A percentile compares a stretch with the other conserved stretches of the same genome.
phyloP scores from a whole-genome alignment of 371 early-diverging fungal species.

The Mitosporidium daphniae region DNA sequence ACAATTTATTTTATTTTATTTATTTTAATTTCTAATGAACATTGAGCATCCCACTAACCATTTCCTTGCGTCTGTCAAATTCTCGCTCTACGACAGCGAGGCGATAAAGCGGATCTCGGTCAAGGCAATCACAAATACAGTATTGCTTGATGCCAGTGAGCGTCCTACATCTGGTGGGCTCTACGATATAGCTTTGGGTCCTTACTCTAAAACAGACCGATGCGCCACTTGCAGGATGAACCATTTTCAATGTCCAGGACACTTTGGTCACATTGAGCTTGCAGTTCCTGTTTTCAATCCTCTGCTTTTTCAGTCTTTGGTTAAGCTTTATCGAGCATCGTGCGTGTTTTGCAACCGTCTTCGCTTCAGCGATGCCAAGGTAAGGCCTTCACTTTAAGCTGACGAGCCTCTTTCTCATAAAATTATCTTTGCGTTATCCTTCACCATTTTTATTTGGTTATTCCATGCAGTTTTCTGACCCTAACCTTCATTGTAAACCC shows the following conservation, averaged over 20 bases:
- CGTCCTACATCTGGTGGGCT: constrained; percentile 69
- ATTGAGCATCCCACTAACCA: too few relatives aligned
- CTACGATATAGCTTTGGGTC: constrained; percentile 82
- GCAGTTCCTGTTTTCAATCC: constrained; percentile 6
- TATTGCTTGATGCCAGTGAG: constrained; percentile 51
- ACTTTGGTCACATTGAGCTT: constrained; percentile 10
- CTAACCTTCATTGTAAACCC: constrained; percentile 1
- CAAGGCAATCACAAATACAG: constrained; percentile 48
- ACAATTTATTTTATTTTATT: too few relatives aligned
- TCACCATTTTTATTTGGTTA: too few relatives aligned
- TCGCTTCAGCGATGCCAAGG: constrained; percentile 1
- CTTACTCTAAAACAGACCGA: constrained; percentile 31
- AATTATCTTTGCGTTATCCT: too few relatives aligned
- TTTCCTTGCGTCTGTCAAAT: too few relatives aligned
- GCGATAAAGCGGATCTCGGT: constrained; percentile 73
- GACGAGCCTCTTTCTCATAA: too few relatives aligned
- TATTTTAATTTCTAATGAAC: too few relatives aligned
- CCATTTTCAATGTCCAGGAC: constrained; percentile 8
- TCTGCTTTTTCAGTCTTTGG: constrained; percentile 4
- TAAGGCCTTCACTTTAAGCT: not conserved
- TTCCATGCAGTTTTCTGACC: too few relatives aligned
- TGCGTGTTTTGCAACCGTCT: constrained; percentile 7
- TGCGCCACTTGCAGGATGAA: constrained; percentile 8
- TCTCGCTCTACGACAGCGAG: constrained; percentile 34
- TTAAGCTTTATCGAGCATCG: constrained; percentile 3